These are phyloP conservation scores for Scheffersomyces cryptocercus DNA, from an alignment of 1,139 yeast genomes.

Conservation along the genomic window DNA sequence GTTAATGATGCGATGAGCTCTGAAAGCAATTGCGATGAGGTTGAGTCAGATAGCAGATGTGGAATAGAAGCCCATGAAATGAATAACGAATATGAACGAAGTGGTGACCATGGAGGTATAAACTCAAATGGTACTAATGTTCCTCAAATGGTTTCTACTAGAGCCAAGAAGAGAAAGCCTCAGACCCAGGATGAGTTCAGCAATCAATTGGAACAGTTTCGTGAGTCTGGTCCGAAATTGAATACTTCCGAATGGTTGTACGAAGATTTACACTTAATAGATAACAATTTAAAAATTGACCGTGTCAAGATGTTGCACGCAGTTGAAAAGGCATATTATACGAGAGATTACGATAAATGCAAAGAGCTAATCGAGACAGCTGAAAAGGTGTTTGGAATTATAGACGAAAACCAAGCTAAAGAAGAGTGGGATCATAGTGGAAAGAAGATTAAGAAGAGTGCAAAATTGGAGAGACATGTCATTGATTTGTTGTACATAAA, in stretches of 20 bases:
- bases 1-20: no score
- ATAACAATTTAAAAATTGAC: constrained; percentile 30
- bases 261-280: constrained; percentile 22
- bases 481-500: constrained; percentile 47
- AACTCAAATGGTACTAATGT: background rate
- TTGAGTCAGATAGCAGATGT: no score
- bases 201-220: constrained; percentile 46
- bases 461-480: constrained; percentile 45
- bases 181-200: constrained; percentile 58
- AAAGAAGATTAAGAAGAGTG: constrained; percentile 29
- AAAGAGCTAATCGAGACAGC: constrained; percentile 30
- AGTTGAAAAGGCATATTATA: constrained; percentile 53
- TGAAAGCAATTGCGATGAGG: no score
- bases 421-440: constrained; percentile 25
- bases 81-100: no score
- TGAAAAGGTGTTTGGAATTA: constrained; percentile 29
- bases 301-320: constrained; percentile 39
- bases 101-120: no score
- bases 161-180: constrained; percentile 43
- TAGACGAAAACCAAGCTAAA: constrained; percentile 17
- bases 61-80: no score
- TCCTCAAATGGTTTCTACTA: background rate
- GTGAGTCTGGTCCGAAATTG: constrained; percentile 49
- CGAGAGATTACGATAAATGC: constrained; percentile 47
- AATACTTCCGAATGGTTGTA: constrained; percentile 50